Evolutionary conservation across 2,329 filamentous ascomycete species (phyloP), one percentile per base, ranked within the genome.

Genomic region (Lithohypha guttulata): DNA sequence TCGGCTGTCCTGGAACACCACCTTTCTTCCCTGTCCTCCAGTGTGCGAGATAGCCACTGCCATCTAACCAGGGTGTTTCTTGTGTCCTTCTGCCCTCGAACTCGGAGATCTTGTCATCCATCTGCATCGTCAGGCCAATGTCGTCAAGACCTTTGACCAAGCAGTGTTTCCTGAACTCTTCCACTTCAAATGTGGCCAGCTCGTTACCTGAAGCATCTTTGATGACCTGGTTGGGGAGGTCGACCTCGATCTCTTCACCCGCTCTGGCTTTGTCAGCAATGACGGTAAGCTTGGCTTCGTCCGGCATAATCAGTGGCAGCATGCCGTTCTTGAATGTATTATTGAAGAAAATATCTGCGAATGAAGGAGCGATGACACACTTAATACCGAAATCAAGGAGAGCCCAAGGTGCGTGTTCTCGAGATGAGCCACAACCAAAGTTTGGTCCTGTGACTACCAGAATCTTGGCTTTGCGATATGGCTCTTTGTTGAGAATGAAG

Each of bases 321-420:
- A 96, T 96, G 67, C 89, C 89, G 68, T 98, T 98, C 74, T 98
- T 96, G 75, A 95, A 96, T n/a, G 83, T 91, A 71, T 98, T 98
- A 76, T 94, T 95, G 76, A 89, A 93, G 77, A 95, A 95, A 62
- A 98, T 98, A 57, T 93, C 85, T 42, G 81, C 83, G 51, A 75
- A 84, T 1, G 82, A 87, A 1, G 85, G 84, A 1, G 89, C 91
- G 52, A 96, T 93, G 55, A 96, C 73, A 59, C 81, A 89, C 58
- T 81, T 84, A 66, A 98, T 94, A 51, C 91, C 91, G 53, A 96
- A 96, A 64, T 96, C 91, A 42, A 93, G 78, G 17, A 96, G 74
- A 4, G 91, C 89, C 91, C 91, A 96, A 1, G 91, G 91, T 2
- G 91, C 91, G 66, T 96, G 91, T 64, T 96, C 91, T 58, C 91